Evolutionary conservation across 2,329 filamentous ascomycete genomes (phyloP).

Genomic region (Cladosporium sp.): DNA sequence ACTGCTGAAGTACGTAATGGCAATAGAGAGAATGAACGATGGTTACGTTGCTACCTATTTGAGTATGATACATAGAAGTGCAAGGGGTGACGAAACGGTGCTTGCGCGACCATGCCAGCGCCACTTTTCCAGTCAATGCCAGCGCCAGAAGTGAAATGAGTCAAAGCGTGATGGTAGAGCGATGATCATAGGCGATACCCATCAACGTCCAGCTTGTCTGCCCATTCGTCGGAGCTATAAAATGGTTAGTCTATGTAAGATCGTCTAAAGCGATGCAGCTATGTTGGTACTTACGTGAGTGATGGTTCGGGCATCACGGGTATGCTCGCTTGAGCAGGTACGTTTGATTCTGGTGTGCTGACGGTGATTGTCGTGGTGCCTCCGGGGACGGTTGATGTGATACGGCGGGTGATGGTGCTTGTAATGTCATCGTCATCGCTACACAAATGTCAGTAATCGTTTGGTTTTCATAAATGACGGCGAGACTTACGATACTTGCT

Average conservation of each 20-base stretch:
- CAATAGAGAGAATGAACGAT: not conserved
- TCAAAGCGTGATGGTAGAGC: not conserved
- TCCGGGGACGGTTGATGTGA: slow-evolving; percentile 23
- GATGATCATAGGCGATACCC: not conserved
- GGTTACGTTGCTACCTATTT: slow-evolving; percentile 6
- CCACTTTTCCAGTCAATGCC: not conserved
- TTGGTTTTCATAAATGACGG: not conserved
- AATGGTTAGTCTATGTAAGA: not conserved
- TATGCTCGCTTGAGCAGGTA: not conserved
- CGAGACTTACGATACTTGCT: slow-evolving; percentile 29
- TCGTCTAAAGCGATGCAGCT: too few species aligned
- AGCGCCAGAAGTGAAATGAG: not conserved
- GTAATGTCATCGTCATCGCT: slow-evolving; percentile 18
- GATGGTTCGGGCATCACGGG: slow-evolving; percentile 11
- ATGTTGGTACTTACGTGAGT: slow-evolving; percentile 20
- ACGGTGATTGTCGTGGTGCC: slow-evolving; percentile 27
- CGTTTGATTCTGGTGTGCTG: slow-evolving; percentile 1
- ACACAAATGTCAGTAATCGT: not conserved
- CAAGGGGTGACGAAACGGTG: not conserved
- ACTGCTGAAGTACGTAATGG: not conserved
- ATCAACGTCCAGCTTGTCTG: slow-evolving; percentile 17
- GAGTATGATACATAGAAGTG: slow-evolving; percentile 16
- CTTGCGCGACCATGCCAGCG: not conserved
- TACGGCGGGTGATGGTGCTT: slow-evolving; percentile 22
- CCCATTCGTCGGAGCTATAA: slow-evolving; percentile 19